These are phyloP conservation scores for Decorospora gaudefroyi DNA, from an alignment of 2,329 filamentous ascomycete genomes.

Conservation along the genomic window DNA sequence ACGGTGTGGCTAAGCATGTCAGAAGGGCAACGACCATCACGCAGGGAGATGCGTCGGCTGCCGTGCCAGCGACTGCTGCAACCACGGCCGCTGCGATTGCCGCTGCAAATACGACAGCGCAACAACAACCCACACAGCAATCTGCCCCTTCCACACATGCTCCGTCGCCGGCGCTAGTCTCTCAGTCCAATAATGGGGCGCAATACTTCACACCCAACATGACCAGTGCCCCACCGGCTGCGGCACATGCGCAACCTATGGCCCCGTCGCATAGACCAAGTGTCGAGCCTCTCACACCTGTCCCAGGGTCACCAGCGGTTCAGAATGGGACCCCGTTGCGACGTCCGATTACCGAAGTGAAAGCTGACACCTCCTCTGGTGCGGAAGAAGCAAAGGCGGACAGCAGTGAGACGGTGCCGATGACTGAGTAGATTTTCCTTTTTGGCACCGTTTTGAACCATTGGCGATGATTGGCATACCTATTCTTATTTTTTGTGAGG, in stretches of 20 bases:
- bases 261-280: slow-evolving; percentile 37
- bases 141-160: slow-evolving; percentile 2
- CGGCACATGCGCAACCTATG: slow-evolving; percentile 17
- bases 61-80: slow-evolving; percentile 23
- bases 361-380: slow-evolving; percentile 13
- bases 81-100: slow-evolving; percentile 43
- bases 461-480: not conserved
- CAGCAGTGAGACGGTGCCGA: slow-evolving; percentile 1
- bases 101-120: slow-evolving; percentile 38
- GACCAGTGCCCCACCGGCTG: slow-evolving; percentile 21
- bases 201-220: slow-evolving; percentile 39
- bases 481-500: not conserved
- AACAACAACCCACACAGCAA: slow-evolving; percentile 6
- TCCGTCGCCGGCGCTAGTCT: slow-evolving; percentile 8
- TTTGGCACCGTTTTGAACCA: not conserved
- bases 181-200: slow-evolving; percentile 20
- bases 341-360: slow-evolving; percentile 23
- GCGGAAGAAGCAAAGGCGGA: slow-evolving; percentile 17
- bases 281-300: slow-evolving; percentile 45
- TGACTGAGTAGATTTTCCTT: slow-evolving; percentile 11
- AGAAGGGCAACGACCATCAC: slow-evolving; percentile 17
- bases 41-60: slow-evolving; percentile 15
- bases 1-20: slow-evolving; percentile 23
- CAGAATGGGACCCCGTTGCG: slow-evolving; percentile 32
- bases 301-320: slow-evolving; percentile 42